Conservation (phyloP, 78 protist genomes). For the Acrasis kona region DNA sequence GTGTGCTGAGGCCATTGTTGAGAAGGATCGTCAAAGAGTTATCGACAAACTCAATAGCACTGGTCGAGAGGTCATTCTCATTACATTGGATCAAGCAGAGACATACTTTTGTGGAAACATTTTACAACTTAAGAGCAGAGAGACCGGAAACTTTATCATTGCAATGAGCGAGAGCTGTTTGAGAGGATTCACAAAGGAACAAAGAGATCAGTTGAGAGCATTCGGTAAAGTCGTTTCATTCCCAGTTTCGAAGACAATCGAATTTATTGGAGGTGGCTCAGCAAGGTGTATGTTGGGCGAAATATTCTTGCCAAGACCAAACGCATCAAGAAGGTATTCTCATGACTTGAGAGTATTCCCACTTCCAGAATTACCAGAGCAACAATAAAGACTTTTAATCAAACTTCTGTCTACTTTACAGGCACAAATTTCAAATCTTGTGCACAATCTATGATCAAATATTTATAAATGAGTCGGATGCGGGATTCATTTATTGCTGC, state of each 20-base stretch:
- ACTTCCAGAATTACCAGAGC: too few relatives aligned
- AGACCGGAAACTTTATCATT: slow-evolving; percentile 1
- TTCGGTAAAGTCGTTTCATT: background rate
- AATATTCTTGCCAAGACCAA: background rate
- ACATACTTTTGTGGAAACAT: slow-evolving; percentile 43
- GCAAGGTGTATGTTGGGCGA: slow-evolving; percentile 62
- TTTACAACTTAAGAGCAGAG: slow-evolving; percentile 29
- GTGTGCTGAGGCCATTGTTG: slow-evolving; percentile 23
- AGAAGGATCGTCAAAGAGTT: background rate
- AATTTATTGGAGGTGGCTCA: slow-evolving; percentile 58
- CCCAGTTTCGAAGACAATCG: slow-evolving; percentile 32
- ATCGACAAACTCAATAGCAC: background rate
- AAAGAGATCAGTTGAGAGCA: background rate
- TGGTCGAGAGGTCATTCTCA: slow-evolving; percentile 27
- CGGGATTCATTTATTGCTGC: too few relatives aligned
- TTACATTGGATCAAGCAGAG: slow-evolving; percentile 31
- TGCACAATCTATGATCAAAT: too few relatives aligned
- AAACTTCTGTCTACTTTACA: too few relatives aligned
- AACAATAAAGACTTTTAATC: too few relatives aligned
- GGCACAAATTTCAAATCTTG: too few relatives aligned
- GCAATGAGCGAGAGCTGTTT: slow-evolving; percentile 24
- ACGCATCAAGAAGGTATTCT: too few relatives aligned
- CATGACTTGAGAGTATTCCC: too few relatives aligned
- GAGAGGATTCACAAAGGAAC: slow-evolving; percentile 35
- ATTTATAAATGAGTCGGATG: too few relatives aligned